Evolutionary conservation across 2,329 filamentous ascomycete species (phyloP), one percentile per base, ranked within the genome.

Genomic region (Paraphoma sp.): DNA sequence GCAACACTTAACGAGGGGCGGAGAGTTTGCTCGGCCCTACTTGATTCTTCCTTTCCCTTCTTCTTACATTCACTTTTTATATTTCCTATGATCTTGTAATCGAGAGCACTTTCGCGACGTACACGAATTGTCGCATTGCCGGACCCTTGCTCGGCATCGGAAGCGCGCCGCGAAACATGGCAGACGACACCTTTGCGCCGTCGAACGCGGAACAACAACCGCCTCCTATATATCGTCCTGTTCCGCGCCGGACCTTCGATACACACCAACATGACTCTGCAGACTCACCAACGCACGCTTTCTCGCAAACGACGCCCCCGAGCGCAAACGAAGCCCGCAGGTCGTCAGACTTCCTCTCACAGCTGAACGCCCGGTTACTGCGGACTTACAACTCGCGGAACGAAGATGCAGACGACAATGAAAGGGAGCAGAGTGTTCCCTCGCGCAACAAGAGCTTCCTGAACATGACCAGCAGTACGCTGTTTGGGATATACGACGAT

Each of bases 391-490:
- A 70, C 47, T 60, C 65, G 14, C 62, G 65, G 48, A 57, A 64
- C 48, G 70, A 71, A 4, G 63, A 68, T 33, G 56, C 54, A 4
- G 61, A 60, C 9, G 63, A 65, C 2, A 60, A 60, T 33, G 64
- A 63, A n/a, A 52, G 51, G 11, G 55, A 54, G 8, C 44, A 62
- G 33, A 73, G 67, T 60, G 76, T 63, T 56, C 78, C 84, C 49
- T 81, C 43, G 71, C 87, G 91, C 56, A 90, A 89, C 23, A 87
- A 89, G 63, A 97, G 92, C 9, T 86, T 92, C 54, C 81, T 93
- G 71, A 96, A 97, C 73, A 84, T 99, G 57, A 97, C 92, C 4
- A 89, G 91, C 9, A 93, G 92, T 2, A 97, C 95, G 0, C 85
- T 99, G 5, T 91, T 90, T 65, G 94, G 95, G 52, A 99, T 99